These are phyloP conservation scores for Mycena venus DNA, from an alignment of 768 basidiomycete species.

Conservation along the genomic window DNA sequence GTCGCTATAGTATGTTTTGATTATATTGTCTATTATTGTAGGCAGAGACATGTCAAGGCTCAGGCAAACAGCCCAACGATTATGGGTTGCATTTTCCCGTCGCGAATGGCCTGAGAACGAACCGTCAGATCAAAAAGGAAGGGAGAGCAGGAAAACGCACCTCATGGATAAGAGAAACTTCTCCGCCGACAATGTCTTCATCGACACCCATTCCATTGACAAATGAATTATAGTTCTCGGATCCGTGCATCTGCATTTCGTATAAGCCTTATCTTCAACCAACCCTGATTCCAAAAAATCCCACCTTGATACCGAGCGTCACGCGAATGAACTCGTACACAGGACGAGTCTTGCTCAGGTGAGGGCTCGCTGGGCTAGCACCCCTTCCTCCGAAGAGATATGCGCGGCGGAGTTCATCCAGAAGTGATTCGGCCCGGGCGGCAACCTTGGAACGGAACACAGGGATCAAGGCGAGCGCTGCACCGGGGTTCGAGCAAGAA, in stretches of 20 bases:
- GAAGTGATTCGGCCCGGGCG: slow-evolving; percentile 56
- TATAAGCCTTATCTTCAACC: no score
- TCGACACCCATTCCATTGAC: slow-evolving; percentile 75
- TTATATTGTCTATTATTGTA: neutral
- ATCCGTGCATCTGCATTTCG: slow-evolving; percentile 89
- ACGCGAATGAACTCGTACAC: slow-evolving; percentile 85
- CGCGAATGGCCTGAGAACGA: slow-evolving; percentile 58
- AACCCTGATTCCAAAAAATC: no score
- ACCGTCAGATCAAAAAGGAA: neutral
- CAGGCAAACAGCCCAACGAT: slow-evolving; percentile 56
- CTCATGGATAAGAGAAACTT: slow-evolving; percentile 84
- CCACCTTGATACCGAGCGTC: slow-evolving; percentile 78
- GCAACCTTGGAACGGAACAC: slow-evolving; percentile 70
- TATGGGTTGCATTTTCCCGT: slow-evolving; percentile 63
- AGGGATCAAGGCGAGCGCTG: slow-evolving; percentile 56
- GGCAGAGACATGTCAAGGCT: neutral
- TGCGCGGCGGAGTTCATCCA: slow-evolving; percentile 64
- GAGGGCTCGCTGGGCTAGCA: slow-evolving; percentile 73
- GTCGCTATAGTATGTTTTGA: neutral
- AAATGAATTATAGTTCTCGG: slow-evolving; percentile 75
- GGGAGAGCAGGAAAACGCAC: slow-evolving; percentile 53
- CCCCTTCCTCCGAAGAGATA: slow-evolving; percentile 74
- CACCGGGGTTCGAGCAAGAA: slow-evolving; percentile 47
- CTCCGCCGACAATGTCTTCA: slow-evolving; percentile 78
- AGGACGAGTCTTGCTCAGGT: slow-evolving; percentile 75